phyloP scores from a whole-genome alignment of 306 rosid genomes.

The Cyamopsis tetragonoloba region DNA sequence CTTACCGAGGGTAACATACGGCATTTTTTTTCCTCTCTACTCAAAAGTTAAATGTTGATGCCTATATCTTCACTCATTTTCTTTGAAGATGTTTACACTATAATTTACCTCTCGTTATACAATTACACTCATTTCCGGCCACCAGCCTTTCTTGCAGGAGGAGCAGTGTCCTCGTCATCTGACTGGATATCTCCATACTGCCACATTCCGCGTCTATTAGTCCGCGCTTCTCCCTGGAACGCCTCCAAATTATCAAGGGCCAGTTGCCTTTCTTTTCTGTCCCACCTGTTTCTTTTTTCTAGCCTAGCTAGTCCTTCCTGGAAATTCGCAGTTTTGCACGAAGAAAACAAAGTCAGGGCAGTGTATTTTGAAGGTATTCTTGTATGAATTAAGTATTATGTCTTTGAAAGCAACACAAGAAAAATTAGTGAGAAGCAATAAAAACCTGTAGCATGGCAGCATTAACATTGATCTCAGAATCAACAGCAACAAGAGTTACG shows the following conservation, averaged over 20 bases:
- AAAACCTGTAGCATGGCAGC: slow-evolving; percentile 76
- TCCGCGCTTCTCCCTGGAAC: slow-evolving; percentile 66
- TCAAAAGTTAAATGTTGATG: slow-evolving; percentile 21
- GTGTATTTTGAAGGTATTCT: neutral
- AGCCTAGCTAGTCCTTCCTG: slow-evolving; percentile 76
- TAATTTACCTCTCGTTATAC: slow-evolving; percentile 9
- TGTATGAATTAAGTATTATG: neutral
- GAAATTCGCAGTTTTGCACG: slow-evolving; percentile 26
- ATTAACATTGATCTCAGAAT: slow-evolving; percentile 64
- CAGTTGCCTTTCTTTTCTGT: slow-evolving; percentile 45
- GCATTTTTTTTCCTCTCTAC: slow-evolving; percentile 30
- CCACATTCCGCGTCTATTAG: slow-evolving; percentile 66
- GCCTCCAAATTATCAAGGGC: slow-evolving; percentile 62
- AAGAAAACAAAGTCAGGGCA: neutral
- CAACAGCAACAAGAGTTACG: slow-evolving; percentile 67
- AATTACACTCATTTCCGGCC: slow-evolving; percentile 45
- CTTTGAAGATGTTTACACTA: slow-evolving; percentile 22
- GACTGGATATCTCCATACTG: slow-evolving; percentile 73
- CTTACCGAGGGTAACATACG: slow-evolving; percentile 31
- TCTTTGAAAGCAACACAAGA: neutral
- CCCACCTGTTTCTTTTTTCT: slow-evolving; percentile 62
- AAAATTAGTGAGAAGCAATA: neutral
- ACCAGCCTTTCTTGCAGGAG: slow-evolving; percentile 50
- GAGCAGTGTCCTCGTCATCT: slow-evolving; percentile 65
- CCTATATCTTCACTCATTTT: slow-evolving; percentile 36